phyloP scores from a whole-genome alignment of 345 rosid species.

The Heritiera fomes region DNA sequence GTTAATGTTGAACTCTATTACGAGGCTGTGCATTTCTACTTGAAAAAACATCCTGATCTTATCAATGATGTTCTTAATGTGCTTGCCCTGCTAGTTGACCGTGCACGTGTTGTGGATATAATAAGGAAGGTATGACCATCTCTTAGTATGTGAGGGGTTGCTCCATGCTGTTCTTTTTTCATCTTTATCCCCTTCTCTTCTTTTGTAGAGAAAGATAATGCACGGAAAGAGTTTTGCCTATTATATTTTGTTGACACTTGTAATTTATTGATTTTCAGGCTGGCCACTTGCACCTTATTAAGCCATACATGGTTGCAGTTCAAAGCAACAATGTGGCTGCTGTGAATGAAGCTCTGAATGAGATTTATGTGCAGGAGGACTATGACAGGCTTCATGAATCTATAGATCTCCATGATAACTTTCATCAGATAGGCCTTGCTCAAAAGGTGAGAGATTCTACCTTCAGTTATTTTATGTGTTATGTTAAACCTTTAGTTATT shows the following conservation, averaged over 20 bases:
- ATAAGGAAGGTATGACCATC: slow-evolving; percentile 68
- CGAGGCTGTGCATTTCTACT: slow-evolving; percentile 65
- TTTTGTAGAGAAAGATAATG: too few relatives aligned
- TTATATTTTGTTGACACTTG: background rate
- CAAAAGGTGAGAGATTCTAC: slow-evolving; percentile 54
- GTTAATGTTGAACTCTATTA: too few relatives aligned
- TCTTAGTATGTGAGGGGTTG: background rate
- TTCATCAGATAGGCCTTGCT: slow-evolving; percentile 87
- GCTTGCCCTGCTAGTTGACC: slow-evolving; percentile 88
- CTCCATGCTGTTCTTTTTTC: background rate
- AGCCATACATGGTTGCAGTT: slow-evolving; percentile 95
- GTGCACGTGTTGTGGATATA: slow-evolving; percentile 92
- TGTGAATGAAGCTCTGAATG: slow-evolving; percentile 58
- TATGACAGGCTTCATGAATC: slow-evolving; percentile 90
- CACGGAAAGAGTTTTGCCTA: background rate
- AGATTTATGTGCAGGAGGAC: slow-evolving; percentile 88
- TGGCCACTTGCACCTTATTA: slow-evolving; percentile 76
- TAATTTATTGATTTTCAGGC: slow-evolving; percentile 50
- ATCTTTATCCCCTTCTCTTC: too few relatives aligned
- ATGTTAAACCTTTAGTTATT: too few relatives aligned
- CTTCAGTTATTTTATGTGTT: background rate
- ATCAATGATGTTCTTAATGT: slow-evolving; percentile 92
- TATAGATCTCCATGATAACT: slow-evolving; percentile 85
- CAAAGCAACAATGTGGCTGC: slow-evolving; percentile 62
- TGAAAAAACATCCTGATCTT: slow-evolving; percentile 92